Base-by-base conservation (phyloP, 129 eudicot genomes). In the Kitagawia praeruptora region DNA sequence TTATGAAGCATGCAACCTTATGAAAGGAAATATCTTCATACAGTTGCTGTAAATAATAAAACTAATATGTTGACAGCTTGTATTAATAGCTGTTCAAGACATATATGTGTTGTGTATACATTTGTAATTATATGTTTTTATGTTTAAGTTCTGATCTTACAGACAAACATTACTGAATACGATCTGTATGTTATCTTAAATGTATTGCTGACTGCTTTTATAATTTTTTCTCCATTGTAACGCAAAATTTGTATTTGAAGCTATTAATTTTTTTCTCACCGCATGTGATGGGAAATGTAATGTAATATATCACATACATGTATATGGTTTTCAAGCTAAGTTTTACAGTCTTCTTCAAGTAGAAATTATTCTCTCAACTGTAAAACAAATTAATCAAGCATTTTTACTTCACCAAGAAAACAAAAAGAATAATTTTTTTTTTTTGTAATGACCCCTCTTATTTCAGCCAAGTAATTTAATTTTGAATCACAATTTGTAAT, bases 1-100 rank as follows among this genome's bases (percentile, higher is more conserved):
- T 81, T 42, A 73, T 73, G 76, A 73, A 73, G 49, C 76, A 42
- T 73, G 44, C 3, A 73, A 42, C 76, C 34, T 41, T 73, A 75
- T 53, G 53, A 51, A 79, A 10, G 41, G 40, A 66, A 23, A 41
- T 44, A 49, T 80, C 78, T 79, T 66, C 74, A 45, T 75, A 69
- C 80, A 58, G 85, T 87, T 85, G 78, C 40, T 83, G 87, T 85
- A 79, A 70, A 71, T 83, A 83, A 83, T 84, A 86, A 86, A 82
- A 56, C 53, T 49, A 77, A 49, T 76, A 78, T 77, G 79, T 75
- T 82, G 78, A 85, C 53, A 84, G 69, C 45, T 58, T 82, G 69
- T 18, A 37, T 70, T 51, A n/a, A 18, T 77, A 80, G 63, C 61
- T 69, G 82, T 66, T 75, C 56, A 2, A 54, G 63, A 54, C 63